A percentile compares a stretch with the other conserved stretches of the same genome.
These are phyloP conservation scores for Mercurialis annua DNA, from an alignment of 345 rosid genomes.

Conservation along the genomic window DNA sequence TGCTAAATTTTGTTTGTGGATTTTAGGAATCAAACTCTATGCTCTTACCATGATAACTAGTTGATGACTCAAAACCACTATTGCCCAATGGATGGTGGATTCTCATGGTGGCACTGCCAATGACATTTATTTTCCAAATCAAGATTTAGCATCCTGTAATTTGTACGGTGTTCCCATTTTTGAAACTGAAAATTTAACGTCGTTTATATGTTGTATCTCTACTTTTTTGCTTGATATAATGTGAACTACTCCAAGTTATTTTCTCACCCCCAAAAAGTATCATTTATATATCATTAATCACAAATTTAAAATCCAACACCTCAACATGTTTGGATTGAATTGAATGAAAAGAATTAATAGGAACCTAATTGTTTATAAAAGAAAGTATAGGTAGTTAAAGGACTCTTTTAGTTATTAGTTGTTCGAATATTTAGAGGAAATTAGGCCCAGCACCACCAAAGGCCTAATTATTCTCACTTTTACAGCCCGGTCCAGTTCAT, in stretches of 20 bases:
- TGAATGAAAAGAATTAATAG: too few species aligned
- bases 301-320: too few species aligned
- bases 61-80: neutral
- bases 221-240: neutral
- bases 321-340: too few species aligned
- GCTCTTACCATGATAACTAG: conserved; percentile 21
- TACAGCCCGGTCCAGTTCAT: too few species aligned
- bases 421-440: too few species aligned
- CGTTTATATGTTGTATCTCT: neutral
- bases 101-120: conserved; percentile 23
- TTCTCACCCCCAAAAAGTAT: too few species aligned
- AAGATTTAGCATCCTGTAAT: conserved; percentile 17
- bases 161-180: neutral
- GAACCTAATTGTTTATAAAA: too few species aligned
- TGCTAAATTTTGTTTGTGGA: neutral
- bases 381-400: too few species aligned
- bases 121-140: conserved; percentile 13
- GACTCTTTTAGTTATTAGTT: too few species aligned
- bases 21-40: conserved; percentile 14
- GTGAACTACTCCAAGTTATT: neutral
- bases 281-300: too few species aligned
- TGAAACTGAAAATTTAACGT: neutral
- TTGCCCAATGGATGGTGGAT: conserved; percentile 18
- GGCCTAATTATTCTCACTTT: too few species aligned
- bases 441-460: too few species aligned